A percentile compares a stretch with the other conserved stretches of the same genome.
Conservation (phyloP, 495 filamentous ascomycete genomes). For the Parachaetomium inaequale region DNA sequence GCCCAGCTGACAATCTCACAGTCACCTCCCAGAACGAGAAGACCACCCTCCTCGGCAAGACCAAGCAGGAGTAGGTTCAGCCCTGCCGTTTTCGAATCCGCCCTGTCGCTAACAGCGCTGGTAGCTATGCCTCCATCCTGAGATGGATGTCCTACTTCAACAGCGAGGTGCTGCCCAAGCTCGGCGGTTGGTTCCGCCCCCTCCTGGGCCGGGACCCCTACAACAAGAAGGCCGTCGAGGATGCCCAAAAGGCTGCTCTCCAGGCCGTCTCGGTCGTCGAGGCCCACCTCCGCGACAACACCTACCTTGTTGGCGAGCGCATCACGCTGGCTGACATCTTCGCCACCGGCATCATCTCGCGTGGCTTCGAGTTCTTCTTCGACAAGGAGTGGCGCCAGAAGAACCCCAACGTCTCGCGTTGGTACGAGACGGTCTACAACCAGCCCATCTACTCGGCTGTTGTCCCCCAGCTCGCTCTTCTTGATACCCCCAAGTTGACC, state of each 20-base stretch:
- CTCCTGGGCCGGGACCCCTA: constrained; percentile 77
- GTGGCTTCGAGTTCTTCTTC: constrained; percentile 83
- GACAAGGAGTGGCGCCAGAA: constrained; percentile 79
- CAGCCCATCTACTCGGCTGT: constrained; percentile 84
- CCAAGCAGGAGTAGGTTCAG: constrained; percentile 85
- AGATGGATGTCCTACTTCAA: constrained; percentile 95
- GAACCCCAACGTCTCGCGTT: constrained; percentile 82
- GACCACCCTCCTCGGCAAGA: constrained; percentile 97
- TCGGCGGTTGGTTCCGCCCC: constrained; percentile 86
- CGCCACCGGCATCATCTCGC: constrained; percentile 67
- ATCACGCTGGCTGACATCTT: constrained; percentile 95
- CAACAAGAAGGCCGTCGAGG: constrained; percentile 97
- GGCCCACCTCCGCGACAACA: constrained; percentile 84
- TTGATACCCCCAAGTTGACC: constrained; percentile 78
- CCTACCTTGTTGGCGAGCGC: constrained; percentile 96
- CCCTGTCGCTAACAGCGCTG: constrained; percentile 22
- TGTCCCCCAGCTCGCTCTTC: constrained; percentile 65
- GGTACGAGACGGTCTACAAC: constrained; percentile 91
- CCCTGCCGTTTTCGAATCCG: neutral
- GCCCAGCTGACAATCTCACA: constrained; percentile 45
- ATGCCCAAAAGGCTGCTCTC: constrained; percentile 60
- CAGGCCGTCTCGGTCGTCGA: constrained; percentile 71
- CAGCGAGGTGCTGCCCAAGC: constrained; percentile 67
- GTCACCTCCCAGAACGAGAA: constrained; percentile 99
- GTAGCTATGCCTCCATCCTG: constrained; percentile 86